A percentile compares a stretch with the other conserved stretches of the same genome.
Conservation (phyloP, 1,284 basidiomycete genomes). For the Violaceomyces palustris region DNA sequence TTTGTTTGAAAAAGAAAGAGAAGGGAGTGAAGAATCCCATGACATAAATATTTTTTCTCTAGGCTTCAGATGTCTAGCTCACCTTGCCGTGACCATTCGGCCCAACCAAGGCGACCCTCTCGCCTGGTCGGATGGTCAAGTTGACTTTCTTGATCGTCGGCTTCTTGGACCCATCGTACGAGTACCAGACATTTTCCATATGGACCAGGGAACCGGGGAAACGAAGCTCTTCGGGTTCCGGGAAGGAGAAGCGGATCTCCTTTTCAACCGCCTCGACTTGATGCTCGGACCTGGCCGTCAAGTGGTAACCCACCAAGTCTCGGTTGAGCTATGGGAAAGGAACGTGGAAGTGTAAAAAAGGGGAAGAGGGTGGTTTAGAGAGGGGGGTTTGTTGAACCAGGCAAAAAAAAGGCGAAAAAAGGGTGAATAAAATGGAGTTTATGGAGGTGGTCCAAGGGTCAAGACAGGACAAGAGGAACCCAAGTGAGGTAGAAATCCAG, state of each 20-base stretch:
- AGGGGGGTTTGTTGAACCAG: too few species aligned
- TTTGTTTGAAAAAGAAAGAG: too few species aligned
- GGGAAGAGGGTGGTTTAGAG: too few species aligned
- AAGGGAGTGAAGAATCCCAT: neutral
- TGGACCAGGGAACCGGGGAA: conserved; percentile 60
- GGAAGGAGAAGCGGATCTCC: conserved; percentile 58
- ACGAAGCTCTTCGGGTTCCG: conserved; percentile 58
- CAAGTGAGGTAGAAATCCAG: too few species aligned
- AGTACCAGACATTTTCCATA: conserved; percentile 58
- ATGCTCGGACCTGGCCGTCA: conserved; percentile 57
- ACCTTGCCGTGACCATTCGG: conserved; percentile 46
- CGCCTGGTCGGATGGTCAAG: conserved; percentile 61
- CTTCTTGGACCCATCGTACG: conserved; percentile 52
- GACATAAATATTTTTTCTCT: neutral
- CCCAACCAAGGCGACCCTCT: conserved; percentile 62
- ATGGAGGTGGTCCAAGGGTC: too few species aligned
- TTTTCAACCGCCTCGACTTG: conserved; percentile 59
- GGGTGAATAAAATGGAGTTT: too few species aligned
- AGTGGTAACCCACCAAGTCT: conserved; percentile 58
- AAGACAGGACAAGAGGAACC: too few species aligned
- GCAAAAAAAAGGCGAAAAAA: too few species aligned
- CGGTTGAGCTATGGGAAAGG: conserved; percentile 63
- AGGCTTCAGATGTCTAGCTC: too few species aligned
- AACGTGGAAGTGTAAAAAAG: too few species aligned
- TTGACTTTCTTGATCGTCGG: conserved; percentile 59